Evolutionary conservation across 257 asterid genomes (phyloP).

Genomic region (Solanum virginianum): DNA sequence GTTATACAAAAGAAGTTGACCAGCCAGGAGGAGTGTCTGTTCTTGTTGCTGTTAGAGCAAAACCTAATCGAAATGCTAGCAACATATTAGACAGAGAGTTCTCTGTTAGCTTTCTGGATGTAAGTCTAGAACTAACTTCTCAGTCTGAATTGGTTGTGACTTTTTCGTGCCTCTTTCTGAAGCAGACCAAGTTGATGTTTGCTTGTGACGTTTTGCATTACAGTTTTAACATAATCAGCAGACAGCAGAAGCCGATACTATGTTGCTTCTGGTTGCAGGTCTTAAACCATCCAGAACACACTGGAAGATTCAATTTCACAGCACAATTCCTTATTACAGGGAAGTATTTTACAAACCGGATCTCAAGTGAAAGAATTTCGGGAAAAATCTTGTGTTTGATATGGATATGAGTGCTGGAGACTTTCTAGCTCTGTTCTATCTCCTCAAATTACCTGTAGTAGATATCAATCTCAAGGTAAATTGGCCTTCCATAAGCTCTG

Average conservation of each 20-base stretch:
- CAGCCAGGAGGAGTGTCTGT: constrained; percentile 42
- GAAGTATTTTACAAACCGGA: constrained; percentile 42
- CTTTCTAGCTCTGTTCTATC: constrained; percentile 48
- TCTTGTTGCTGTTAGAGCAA: constrained; percentile 14
- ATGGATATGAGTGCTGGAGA: constrained; percentile 93
- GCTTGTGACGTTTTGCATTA: no score
- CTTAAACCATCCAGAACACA: neutral
- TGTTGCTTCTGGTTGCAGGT: no score
- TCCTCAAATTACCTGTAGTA: neutral
- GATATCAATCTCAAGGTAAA: neutral
- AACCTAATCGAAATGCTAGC: constrained; percentile 29
- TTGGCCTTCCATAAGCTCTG: neutral
- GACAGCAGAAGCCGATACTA: no score
- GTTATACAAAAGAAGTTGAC: constrained; percentile 41
- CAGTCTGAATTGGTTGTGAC: neutral
- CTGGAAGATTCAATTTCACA: no score
- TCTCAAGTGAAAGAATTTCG: constrained; percentile 25
- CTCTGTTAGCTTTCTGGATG: constrained; percentile 52
- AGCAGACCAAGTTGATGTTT: no score
- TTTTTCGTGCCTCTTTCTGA: no score
- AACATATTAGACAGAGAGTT: constrained; percentile 34
- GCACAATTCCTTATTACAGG: constrained; percentile 7
- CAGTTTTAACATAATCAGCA: no score
- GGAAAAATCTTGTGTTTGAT: constrained; percentile 60
- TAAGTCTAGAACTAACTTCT: constrained; percentile 12